phyloP scores from a whole-genome alignment of 768 basidiomycete genomes.

The Favolaschia claudopus region DNA sequence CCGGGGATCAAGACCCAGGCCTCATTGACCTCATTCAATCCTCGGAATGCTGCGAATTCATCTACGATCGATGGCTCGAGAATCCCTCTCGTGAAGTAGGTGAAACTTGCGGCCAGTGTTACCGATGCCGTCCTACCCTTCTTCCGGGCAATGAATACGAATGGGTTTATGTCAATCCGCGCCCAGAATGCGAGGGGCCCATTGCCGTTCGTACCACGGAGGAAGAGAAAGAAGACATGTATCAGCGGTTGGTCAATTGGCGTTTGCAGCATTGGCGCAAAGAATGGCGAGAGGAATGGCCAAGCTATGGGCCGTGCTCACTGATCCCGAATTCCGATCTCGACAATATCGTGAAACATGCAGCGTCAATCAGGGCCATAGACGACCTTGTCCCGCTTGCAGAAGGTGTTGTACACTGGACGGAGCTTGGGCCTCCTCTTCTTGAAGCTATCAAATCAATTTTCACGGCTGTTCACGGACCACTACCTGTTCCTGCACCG shows the following conservation, averaged over 20 bases:
- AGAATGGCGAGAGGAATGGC: background rate
- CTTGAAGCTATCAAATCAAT: background rate
- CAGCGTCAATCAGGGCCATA: background rate
- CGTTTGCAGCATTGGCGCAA: background rate
- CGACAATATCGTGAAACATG: background rate
- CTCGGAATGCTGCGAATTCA: background rate
- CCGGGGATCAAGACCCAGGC: no score
- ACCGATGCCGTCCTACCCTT: conserved; percentile 14
- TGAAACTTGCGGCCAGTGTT: background rate
- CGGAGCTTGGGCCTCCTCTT: background rate
- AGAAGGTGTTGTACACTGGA: background rate
- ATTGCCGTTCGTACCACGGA: background rate
- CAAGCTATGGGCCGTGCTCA: background rate
- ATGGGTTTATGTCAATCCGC: background rate
- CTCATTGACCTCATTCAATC: conserved; percentile 14
- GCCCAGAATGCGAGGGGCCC: background rate
- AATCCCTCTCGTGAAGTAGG: conserved; percentile 8
- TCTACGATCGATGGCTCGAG: conserved; percentile 25
- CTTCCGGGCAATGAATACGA: background rate
- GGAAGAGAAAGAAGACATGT: background rate
- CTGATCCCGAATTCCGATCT: background rate
- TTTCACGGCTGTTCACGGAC: no score
- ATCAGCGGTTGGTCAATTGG: background rate
- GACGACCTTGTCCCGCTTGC: background rate
- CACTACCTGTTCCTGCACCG: no score